phyloP scores from a whole-genome alignment of 1,139 yeast genomes.

The Pichia sp. region DNA sequence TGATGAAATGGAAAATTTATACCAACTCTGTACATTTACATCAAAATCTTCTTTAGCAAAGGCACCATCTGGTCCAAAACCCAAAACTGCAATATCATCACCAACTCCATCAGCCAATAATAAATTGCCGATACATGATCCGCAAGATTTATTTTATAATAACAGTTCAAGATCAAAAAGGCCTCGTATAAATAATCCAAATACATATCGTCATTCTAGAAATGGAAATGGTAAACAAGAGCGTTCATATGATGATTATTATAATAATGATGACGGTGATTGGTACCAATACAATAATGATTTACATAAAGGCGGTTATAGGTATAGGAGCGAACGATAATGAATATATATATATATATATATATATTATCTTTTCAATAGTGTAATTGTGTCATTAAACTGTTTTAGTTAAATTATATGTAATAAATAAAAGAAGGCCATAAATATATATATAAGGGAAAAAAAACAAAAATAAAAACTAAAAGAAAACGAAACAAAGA shows the following conservation, averaged over 20 bases:
- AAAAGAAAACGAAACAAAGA: not conserved
- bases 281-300: not conserved
- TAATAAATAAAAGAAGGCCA: no score
- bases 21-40: conserved; percentile 13
- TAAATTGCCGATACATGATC: no score
- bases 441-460: no score
- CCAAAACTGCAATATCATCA: not conserved
- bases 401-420: no score
- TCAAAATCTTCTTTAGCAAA: not conserved
- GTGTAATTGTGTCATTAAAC: no score
- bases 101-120: not conserved
- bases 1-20: conserved; percentile 23
- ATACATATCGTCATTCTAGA: not conserved
- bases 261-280: not conserved
- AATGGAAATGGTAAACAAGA: not conserved
- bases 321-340: conserved; percentile 3
- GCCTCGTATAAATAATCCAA: not conserved
- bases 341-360: not conserved
- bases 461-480: no score
- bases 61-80: not conserved
- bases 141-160: not conserved
- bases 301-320: conserved; percentile 1
- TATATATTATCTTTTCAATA: not conserved
- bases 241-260: not conserved
- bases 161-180: not conserved